phyloP scores from a whole-genome alignment of 2,329 filamentous ascomycete genomes.

The Colletotrichum sp. region DNA sequence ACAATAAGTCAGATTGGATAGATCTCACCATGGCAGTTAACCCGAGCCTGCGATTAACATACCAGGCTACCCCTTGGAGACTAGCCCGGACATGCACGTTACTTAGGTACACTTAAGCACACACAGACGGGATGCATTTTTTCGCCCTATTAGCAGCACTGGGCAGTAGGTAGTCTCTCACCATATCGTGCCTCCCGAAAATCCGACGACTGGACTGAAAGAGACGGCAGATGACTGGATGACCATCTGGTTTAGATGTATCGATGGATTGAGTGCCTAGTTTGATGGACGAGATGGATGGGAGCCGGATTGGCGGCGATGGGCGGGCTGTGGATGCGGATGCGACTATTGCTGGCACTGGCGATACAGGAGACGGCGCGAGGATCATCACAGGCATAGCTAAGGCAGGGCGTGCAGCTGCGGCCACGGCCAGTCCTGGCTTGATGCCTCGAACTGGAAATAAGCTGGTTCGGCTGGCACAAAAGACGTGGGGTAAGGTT shows the following conservation, averaged over 20 bases:
- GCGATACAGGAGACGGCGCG: slow-evolving; percentile 4
- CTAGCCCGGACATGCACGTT: neutral
- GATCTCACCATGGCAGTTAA: neutral
- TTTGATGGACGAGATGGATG: neutral
- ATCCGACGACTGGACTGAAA: neutral
- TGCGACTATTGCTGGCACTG: neutral
- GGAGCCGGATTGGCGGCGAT: neutral
- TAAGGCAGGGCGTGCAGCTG: slow-evolving; percentile 4
- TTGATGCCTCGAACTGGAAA: slow-evolving; percentile 18
- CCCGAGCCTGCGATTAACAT: neutral
- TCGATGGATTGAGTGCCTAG: neutral
- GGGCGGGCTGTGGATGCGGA: neutral
- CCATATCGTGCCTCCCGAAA: neutral
- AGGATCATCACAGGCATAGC: slow-evolving; percentile 19
- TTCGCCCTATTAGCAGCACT: slow-evolving; percentile 1
- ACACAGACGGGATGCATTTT: slow-evolving; percentile 12
- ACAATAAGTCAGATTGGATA: neutral
- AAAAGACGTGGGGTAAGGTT: slow-evolving; percentile 20
- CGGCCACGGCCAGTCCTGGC: slow-evolving; percentile 1
- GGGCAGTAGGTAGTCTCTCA: slow-evolving; percentile 9
- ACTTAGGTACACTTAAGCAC: neutral
- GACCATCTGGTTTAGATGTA: neutral
- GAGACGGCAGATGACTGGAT: neutral
- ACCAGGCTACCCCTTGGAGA: slow-evolving; percentile 16
- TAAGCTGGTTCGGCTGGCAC: slow-evolving; percentile 15